Evolutionary conservation across 176 grass and related monocot species (phyloP).

Genomic region (Eleusine indica): DNA sequence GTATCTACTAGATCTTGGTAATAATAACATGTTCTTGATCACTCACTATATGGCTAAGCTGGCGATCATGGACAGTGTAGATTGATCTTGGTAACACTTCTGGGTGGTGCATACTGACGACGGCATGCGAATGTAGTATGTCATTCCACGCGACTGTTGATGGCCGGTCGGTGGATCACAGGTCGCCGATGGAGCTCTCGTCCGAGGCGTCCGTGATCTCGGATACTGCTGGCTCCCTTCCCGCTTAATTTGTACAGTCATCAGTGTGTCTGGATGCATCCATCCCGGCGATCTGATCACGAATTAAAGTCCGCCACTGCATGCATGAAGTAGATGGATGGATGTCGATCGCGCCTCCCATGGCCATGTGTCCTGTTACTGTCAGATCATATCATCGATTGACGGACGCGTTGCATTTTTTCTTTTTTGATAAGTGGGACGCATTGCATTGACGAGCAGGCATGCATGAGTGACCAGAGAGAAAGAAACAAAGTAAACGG

Average conservation of each 20-base stretch:
- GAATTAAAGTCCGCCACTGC: neutral
- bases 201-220: constrained; percentile 20
- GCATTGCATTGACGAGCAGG: too few species aligned
- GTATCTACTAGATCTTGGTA: too few species aligned
- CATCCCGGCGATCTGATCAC: neutral
- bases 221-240: neutral
- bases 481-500: too few species aligned
- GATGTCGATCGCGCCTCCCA: neutral
- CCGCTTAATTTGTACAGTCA: too few species aligned
- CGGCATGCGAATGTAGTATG: neutral
- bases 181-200: neutral
- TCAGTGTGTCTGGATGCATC: neutral
- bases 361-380: neutral
- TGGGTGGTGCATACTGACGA: neutral
- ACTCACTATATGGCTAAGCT: too few species aligned
- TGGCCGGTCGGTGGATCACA: neutral
- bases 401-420: neutral
- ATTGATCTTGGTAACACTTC: neutral
- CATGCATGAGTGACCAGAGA: too few species aligned
- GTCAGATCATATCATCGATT: neutral
- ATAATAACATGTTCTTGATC: neutral
- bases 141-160: neutral
- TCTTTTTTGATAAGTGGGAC: neutral
- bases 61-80: neutral
- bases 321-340: neutral